These are phyloP conservation scores for Primulina huaijiensis DNA, from an alignment of 257 asterid species.

Conservation along the genomic window DNA sequence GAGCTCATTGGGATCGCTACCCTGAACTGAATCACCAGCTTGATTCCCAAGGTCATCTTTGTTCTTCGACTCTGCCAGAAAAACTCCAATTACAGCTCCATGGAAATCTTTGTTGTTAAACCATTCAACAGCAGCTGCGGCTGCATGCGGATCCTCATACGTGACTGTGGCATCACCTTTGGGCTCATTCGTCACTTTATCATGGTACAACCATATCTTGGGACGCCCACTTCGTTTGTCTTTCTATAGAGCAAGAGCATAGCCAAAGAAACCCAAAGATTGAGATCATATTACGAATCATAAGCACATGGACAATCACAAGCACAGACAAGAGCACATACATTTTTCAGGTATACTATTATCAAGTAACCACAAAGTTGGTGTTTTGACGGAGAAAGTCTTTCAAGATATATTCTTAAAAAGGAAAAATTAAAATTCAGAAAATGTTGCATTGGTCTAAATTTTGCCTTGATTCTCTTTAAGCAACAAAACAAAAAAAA, in stretches of 20 bases:
- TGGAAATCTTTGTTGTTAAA: conserved; percentile 92
- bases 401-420: not conserved
- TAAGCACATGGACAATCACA: not conserved
- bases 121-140: conserved; percentile 98
- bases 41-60: conserved; percentile 54
- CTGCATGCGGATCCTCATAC: conserved; percentile 99
- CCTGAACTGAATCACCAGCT: conserved; percentile 37
- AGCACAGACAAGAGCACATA: conserved; percentile 4
- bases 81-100: conserved; percentile 79
- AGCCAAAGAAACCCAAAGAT: not conserved
- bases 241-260: conserved; percentile 46
- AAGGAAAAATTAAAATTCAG: not conserved
- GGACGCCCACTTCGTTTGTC: conserved; percentile 96
- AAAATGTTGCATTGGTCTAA: not conserved
- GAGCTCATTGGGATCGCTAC: conserved; percentile 37
- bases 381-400: not conserved
- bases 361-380: not conserved
- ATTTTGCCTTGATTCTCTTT: not conserved
- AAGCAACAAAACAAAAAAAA: not conserved
- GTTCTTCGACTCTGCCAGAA: conserved; percentile 86
- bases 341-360: not conserved
- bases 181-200: conserved; percentile 87
- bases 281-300: not conserved
- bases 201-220: conserved; percentile 88
- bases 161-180: conserved; percentile 99